Conservation (phyloP, 805 yeast genomes). For the Barnettozyma siamensis region DNA sequence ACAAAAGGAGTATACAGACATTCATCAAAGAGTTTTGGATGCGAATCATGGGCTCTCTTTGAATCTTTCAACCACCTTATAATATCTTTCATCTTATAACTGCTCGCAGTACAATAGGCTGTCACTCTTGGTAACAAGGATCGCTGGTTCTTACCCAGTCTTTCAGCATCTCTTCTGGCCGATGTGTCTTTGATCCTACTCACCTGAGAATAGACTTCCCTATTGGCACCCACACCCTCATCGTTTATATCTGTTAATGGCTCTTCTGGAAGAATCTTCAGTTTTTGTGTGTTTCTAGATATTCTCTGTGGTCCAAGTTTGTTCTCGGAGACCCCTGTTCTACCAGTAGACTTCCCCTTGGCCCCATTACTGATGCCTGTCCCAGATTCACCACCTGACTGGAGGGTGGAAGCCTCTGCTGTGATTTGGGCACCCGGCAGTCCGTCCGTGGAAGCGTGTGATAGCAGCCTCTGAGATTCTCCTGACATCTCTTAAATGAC, state of each 20-base stretch:
- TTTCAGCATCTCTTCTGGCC: slow-evolving; percentile 91
- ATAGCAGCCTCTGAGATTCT: slow-evolving; percentile 1
- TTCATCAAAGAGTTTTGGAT: slow-evolving; percentile 88
- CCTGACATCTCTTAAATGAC: neutral
- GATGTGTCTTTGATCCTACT: slow-evolving; percentile 78
- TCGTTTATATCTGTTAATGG: slow-evolving; percentile 27
- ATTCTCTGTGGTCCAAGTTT: slow-evolving; percentile 70
- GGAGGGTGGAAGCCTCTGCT: neutral
- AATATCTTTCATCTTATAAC: slow-evolving; percentile 83
- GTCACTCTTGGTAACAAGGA: slow-evolving; percentile 88
- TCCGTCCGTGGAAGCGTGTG: neutral
- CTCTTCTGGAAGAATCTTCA: slow-evolving; percentile 65
- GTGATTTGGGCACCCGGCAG: neutral
- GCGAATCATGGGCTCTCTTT: slow-evolving; percentile 64
- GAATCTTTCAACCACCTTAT: slow-evolving; percentile 80
- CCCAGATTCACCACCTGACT: neutral
- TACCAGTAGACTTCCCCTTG: slow-evolving; percentile 1
- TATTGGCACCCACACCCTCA: slow-evolving; percentile 13
- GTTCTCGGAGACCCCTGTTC: slow-evolving; percentile 15
- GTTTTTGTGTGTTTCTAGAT: slow-evolving; percentile 66
- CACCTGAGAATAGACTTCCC: slow-evolving; percentile 78
- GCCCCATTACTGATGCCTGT: neutral
- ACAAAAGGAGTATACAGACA: slow-evolving; percentile 89
- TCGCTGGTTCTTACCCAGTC: slow-evolving; percentile 71
- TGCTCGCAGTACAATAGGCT: slow-evolving; percentile 93